Evolutionary conservation across 495 filamentous ascomycete species (phyloP), one percentile per base, ranked within the genome.

Genomic region (Daldinia grandis): DNA sequence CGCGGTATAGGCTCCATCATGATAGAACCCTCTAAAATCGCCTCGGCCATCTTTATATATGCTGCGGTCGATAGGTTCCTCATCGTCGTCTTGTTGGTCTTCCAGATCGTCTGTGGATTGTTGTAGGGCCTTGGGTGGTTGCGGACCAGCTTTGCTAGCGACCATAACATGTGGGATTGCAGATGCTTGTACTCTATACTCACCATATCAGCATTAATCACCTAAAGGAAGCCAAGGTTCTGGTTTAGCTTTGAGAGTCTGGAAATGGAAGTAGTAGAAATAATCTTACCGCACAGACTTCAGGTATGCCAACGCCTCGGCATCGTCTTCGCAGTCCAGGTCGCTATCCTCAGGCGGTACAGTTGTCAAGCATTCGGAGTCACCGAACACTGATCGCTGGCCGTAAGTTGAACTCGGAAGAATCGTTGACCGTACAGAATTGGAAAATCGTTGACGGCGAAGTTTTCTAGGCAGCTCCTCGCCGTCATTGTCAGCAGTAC

Each of bases 311-410:
- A 95, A 55, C 4, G 91, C 93, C 77, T 92, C 86, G 8, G 76
- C 72, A 35, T 84, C 81, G 25, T 88, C 86, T 55, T 88, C 88
- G 37, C 83, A 88, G 40, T 85, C 85, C 0, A 87, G 69, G n/a
- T 85, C 83, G 56, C 62, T 70, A 15, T 85, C 84, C 40, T 79
- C 84, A 2, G 58, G 73, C 5, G 76, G 63, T 3, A 80, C 76
- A 12, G 72, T 74, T 12, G 79, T 76, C 8, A 50, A 65, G 30
- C 83, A 82, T 44, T 92, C 90, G n/a, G 93, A 80, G 27, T 90
- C 89, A 0, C 93, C 92, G 71, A 97, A 93, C 19, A 87, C 92
- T 69, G 88, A 83, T 66, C 89, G 89, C 74, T 95, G 93, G 50
- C 93, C 92, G 71, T 89, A 94, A 9, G 87, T 83, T 2, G 87